These are phyloP conservation scores for Phytophthora hybrid DNA, from an alignment of 352 stramenopile genomes.

Conservation along the genomic window DNA sequence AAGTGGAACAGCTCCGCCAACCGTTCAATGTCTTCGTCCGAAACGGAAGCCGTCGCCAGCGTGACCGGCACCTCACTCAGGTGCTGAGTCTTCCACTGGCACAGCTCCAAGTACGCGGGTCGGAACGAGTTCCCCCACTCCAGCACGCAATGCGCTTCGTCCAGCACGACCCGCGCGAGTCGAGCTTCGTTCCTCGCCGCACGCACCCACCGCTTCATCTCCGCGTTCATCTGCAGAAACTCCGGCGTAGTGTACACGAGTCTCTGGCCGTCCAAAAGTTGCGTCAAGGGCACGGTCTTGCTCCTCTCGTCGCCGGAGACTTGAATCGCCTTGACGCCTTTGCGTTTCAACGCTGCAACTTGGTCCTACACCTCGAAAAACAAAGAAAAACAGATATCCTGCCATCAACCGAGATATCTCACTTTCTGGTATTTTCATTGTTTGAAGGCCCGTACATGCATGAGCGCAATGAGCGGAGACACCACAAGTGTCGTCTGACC, in stretches of 20 bases:
- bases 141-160: constrained; percentile 83
- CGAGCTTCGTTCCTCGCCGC: constrained; percentile 25
- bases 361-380: constrained; percentile 57
- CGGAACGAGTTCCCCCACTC: constrained; percentile 86
- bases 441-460: constrained; percentile 58
- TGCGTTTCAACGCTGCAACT: constrained; percentile 66
- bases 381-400: neutral
- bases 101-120: constrained; percentile 72
- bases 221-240: constrained; percentile 72
- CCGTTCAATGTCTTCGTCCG: constrained; percentile 64
- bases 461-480: constrained; percentile 78
- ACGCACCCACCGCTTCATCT: constrained; percentile 61
- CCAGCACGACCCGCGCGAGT: constrained; percentile 70
- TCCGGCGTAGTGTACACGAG: constrained; percentile 87
- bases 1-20: constrained; percentile 65
- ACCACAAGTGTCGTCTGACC: constrained; percentile 68
- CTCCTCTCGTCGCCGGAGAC: constrained; percentile 48
- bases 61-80: constrained; percentile 69
- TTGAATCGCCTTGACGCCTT: constrained; percentile 60
- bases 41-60: constrained; percentile 75
- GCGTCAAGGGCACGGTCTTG: constrained; percentile 34
- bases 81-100: constrained; percentile 57
- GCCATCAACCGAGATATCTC: neutral
- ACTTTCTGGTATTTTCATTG: neutral
- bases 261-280: constrained; percentile 50